A percentile compares a stretch with the other conserved stretches of the same genome.
These are phyloP conservation scores for Sphagnum tenellum DNA, from an alignment of 225 moss, liverwort and hornwort species.

Conservation along the genomic window DNA sequence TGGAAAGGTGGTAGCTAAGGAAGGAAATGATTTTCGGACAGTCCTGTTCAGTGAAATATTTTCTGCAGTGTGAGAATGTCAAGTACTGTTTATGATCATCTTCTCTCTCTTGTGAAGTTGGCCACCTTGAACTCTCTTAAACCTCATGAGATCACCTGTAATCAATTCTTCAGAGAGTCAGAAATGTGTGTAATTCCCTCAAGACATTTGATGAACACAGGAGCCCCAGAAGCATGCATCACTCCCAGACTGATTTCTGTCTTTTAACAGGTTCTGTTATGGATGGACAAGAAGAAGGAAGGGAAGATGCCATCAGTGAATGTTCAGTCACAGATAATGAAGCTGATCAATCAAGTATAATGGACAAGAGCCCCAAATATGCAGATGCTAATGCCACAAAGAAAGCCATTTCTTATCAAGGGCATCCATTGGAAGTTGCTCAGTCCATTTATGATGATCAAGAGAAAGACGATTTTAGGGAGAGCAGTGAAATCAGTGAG, in stretches of 20 bases:
- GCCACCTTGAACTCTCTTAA: neutral
- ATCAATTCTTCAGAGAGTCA: neutral
- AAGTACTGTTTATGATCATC: no score
- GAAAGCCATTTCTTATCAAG: neutral
- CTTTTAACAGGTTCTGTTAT: neutral
- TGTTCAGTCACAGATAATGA: slow-evolving; percentile 8
- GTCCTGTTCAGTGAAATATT: no score
- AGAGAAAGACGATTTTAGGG: slow-evolving; percentile 11
- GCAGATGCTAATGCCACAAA: slow-evolving; percentile 3
- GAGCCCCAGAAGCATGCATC: neutral
- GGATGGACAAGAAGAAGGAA: slow-evolving; percentile 1
- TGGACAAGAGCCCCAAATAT: slow-evolving; percentile 4
- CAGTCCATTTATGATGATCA: slow-evolving; percentile 5
- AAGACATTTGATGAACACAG: no score
- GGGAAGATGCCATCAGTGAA: slow-evolving; percentile 9
- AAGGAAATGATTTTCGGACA: no score
- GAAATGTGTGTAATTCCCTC: neutral
- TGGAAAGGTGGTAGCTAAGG: neutral
- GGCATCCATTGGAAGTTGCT: neutral
- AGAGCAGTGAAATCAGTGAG: slow-evolving; percentile 8
- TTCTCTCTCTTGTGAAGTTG: no score
- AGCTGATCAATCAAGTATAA: slow-evolving; percentile 5
- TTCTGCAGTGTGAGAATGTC: no score
- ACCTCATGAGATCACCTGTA: neutral
- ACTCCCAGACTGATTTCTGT: neutral